Conservation (phyloP, 805 yeast genomes). For the Kodamaea leandrae region DNA sequence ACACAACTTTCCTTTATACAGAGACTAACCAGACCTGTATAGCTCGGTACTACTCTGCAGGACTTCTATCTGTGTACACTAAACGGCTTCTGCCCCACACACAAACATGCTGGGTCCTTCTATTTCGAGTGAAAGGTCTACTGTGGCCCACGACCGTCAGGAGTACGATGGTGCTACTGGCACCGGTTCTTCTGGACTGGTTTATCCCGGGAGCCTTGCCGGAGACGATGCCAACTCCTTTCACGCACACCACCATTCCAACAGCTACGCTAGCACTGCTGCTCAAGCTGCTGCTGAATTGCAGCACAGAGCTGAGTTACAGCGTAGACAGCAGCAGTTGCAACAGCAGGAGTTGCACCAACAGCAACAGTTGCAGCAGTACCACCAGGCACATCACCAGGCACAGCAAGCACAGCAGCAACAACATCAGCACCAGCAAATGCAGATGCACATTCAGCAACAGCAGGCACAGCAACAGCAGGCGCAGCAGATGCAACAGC, state of each 20-base stretch:
- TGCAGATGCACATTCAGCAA: constrained; percentile 6
- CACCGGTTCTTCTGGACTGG: constrained; percentile 4
- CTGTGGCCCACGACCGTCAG: constrained; percentile 12
- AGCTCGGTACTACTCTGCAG: constrained; percentile 24
- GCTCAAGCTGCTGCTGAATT: constrained; percentile 17
- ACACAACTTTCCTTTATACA: constrained; percentile 2
- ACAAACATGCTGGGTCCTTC: constrained; percentile 28
- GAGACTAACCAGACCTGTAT: constrained; percentile 1
- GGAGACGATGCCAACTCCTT: constrained; percentile 13
- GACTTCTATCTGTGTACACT: constrained; percentile 18
- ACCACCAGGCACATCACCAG: constrained; percentile 15
- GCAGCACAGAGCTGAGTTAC: constrained; percentile 21
- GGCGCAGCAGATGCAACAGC: constrained; percentile 8
- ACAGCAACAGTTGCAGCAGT: constrained; percentile 15
- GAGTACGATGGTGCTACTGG: constrained; percentile 3
- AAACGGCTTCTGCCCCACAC: constrained; percentile 1
- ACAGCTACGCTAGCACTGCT: constrained; percentile 13
- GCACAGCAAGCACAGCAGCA: constrained; percentile 15
- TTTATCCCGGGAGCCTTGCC: constrained; percentile 1
- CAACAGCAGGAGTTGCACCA: constrained; percentile 19
- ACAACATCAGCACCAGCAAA: constrained; percentile 13
- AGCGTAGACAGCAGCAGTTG: constrained; percentile 17
- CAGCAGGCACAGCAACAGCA: constrained; percentile 12
- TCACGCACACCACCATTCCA: constrained; percentile 14
- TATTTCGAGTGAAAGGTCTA: constrained; percentile 29